Base-by-base conservation (phyloP, 2,329 filamentous ascomycete species). In the Ophiocordyceps polyrhachis-furcata region DNA sequence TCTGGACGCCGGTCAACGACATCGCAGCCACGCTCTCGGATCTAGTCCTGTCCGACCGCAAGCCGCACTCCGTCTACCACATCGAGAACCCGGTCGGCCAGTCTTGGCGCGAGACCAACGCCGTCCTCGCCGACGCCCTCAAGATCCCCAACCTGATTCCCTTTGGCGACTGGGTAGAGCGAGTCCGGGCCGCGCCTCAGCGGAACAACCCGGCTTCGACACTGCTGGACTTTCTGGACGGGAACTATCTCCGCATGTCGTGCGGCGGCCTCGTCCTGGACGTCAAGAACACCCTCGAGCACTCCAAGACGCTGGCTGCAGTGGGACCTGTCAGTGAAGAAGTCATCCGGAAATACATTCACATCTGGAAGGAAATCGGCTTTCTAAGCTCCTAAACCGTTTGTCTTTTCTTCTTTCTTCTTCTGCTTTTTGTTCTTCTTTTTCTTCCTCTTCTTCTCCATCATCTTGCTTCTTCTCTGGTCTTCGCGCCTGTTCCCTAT, bases 1-100 rank as follows among this genome's bases (percentile, higher is more conserved):
- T 49, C 7, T 74, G 70, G 70, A 60, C 56, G 0, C 66, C 69
- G 0, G 69, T 72, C 6, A 57, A 73, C 23, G 48, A 48, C 1
- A 43, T 47, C 5, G 52, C 53, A 1, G 40, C 19, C 6, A 42
- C 46, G 0, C 38, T 53, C n/a, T 42, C 37, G 8, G 52, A 55
- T 5, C 28, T 53, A 2, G 23, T 52, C 3, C 21, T 25, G 23
- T 20, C 23, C 2, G 11, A 31, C 14, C 37, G 32, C 13, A 19
- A 35, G 5, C 42, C 44, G 12, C 41, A 49, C 37, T 43, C 49
- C 2, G 43, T 54, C 35, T 55, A 55, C 19, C 53, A 54, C 14
- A 51, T 55, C 15, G 53, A 55, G 20, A 55, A 55, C 37, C 53
- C 53, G 0, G 45, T 47, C 1, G 41, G 52, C 12, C 51, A 54